These are phyloP conservation scores for Penicillium hesseltinei DNA, from an alignment of 2,329 filamentous ascomycete genomes.

Conservation along the genomic window DNA sequence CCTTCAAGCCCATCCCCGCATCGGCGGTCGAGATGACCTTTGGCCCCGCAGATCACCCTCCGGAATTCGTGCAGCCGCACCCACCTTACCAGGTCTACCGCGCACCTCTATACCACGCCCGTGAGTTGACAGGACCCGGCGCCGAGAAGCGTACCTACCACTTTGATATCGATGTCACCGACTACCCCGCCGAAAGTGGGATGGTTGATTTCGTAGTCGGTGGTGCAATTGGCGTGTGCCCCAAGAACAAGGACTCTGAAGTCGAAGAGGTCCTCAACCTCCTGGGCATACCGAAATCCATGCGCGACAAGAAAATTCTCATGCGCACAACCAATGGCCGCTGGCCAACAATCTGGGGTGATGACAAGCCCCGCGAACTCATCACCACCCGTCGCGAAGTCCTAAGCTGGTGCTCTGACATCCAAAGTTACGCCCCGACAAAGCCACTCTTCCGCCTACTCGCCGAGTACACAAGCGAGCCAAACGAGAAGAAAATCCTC, in stretches of 20 bases:
- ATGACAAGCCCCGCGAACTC: slow-evolving; percentile 80
- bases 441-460: slow-evolving; percentile 82
- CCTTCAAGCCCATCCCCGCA: slow-evolving; percentile 51
- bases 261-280: slow-evolving; percentile 84
- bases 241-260: slow-evolving; percentile 72
- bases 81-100: slow-evolving; percentile 89
- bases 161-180: slow-evolving; percentile 93
- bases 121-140: slow-evolving; percentile 81
- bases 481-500: slow-evolving; percentile 85
- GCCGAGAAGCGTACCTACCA: slow-evolving; percentile 97
- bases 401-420: slow-evolving; percentile 92
- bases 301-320: slow-evolving; percentile 79
- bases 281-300: slow-evolving; percentile 74
- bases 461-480: slow-evolving; percentile 76
- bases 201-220: slow-evolving; percentile 92
- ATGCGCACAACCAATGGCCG: slow-evolving; percentile 76
- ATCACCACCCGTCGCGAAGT: slow-evolving; percentile 85
- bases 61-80: slow-evolving; percentile 88
- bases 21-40: slow-evolving; percentile 33
- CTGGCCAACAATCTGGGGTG: slow-evolving; percentile 98
- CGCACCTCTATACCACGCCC: slow-evolving; percentile 78
- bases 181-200: slow-evolving; percentile 80
- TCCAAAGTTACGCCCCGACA: slow-evolving; percentile 87
- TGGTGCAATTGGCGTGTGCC: slow-evolving; percentile 89
- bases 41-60: slow-evolving; percentile 62